These are phyloP conservation scores for Phytophthora rubi DNA, from an alignment of 352 stramenopile genomes.

Conservation along the genomic window DNA sequence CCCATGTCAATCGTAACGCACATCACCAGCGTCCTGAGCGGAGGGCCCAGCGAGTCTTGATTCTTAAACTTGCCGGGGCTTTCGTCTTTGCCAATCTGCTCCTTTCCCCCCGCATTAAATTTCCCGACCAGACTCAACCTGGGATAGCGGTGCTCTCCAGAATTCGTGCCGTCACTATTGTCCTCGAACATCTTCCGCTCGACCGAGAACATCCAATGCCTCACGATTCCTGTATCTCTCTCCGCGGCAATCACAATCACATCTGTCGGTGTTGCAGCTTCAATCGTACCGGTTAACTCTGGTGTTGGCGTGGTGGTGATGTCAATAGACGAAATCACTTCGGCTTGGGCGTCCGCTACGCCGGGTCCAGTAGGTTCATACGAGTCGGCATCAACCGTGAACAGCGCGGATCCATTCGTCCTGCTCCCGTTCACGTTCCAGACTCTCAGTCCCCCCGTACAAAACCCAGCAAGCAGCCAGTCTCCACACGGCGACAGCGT, in stretches of 20 bases:
- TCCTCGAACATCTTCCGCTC: conserved; percentile 15
- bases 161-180: not conserved
- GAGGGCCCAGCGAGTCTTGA: conserved; percentile 24
- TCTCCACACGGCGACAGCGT: conserved; percentile 40
- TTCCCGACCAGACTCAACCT: conserved; percentile 39
- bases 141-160: conserved; percentile 25
- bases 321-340: conserved; percentile 26
- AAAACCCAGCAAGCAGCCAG: conserved; percentile 65
- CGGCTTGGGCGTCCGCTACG: conserved; percentile 2
- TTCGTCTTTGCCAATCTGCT: conserved; percentile 22
- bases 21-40: conserved; percentile 34
- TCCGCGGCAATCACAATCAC: conserved; percentile 42
- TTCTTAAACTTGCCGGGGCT: conserved; percentile 15
- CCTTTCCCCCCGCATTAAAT: conserved; percentile 27
- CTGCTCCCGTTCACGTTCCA: conserved; percentile 53
- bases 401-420: conserved; percentile 21
- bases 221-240: conserved; percentile 38
- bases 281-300: not conserved
- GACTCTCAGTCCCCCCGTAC: conserved; percentile 50
- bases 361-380: conserved; percentile 19
- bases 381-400: conserved; percentile 29
- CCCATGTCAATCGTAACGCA: conserved; percentile 64
- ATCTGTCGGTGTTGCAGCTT: conserved; percentile 8
- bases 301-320: conserved; percentile 8
- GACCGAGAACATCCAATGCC: conserved; percentile 49